phyloP scores from a whole-genome alignment of 257 asterid genomes.

The Jaltomata sinuosa region DNA sequence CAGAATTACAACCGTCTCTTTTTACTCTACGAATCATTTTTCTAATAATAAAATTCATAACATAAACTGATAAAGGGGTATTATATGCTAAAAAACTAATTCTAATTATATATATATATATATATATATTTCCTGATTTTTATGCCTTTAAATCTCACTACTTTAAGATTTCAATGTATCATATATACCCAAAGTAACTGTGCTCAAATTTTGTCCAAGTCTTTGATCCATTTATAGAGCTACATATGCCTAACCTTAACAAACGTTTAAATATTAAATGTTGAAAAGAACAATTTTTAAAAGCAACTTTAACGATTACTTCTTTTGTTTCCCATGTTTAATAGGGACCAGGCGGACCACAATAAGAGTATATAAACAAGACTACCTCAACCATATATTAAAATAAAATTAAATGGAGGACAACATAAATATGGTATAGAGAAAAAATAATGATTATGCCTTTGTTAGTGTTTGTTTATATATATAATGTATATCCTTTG shows the following conservation, averaged over 20 bases:
- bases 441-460: background rate
- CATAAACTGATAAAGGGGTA: background rate
- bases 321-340: background rate
- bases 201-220: background rate
- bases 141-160: background rate
- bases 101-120: no score
- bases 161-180: background rate
- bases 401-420: background rate
- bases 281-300: background rate
- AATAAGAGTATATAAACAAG: background rate
- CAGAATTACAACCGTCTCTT: no score
- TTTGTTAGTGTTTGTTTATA: background rate
- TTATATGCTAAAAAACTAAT: background rate
- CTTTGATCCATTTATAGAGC: background rate
- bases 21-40: no score
- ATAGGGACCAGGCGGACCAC: background rate
- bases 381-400: background rate
- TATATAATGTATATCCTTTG: background rate
- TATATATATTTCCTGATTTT: no score
- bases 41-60: no score
- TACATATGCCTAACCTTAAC: background rate
- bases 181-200: background rate
- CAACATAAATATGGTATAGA: background rate
- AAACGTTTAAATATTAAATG: background rate
- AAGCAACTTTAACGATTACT: background rate